Conservation (phyloP, 2,329 filamentous ascomycete genomes). For the Ascochyta viciae-villosae region DNA sequence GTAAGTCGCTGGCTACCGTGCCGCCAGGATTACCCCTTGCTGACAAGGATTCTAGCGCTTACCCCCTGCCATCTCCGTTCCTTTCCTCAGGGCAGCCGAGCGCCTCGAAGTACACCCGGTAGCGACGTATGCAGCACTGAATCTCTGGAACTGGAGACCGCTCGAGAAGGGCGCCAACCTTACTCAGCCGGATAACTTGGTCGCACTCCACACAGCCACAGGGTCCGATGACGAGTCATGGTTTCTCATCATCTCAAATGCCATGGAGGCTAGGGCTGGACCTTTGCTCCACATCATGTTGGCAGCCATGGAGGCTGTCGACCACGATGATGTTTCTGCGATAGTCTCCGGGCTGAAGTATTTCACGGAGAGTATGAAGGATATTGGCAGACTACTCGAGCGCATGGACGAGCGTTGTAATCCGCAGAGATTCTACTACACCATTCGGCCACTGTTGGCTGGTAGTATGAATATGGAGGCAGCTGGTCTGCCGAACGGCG, state of each 20-base stretch:
- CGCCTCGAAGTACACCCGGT: slow-evolving; percentile 44
- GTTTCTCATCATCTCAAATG: slow-evolving; percentile 61
- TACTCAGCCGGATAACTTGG: slow-evolving; percentile 39
- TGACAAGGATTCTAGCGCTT: slow-evolving; percentile 31
- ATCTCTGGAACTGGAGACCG: slow-evolving; percentile 46
- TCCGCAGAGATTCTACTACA: slow-evolving; percentile 60
- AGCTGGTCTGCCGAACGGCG: slow-evolving; percentile 58
- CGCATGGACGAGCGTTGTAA: slow-evolving; percentile 60
- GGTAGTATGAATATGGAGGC: slow-evolving; percentile 62
- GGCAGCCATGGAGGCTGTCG: slow-evolving; percentile 55
- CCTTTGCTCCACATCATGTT: slow-evolving; percentile 56
- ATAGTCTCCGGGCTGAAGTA: slow-evolving; percentile 51
- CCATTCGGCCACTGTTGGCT: slow-evolving; percentile 59
- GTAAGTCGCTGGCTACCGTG: slow-evolving; percentile 51
- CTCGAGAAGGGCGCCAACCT: slow-evolving; percentile 28
- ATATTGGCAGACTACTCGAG: slow-evolving; percentile 52
- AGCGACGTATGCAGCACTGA: slow-evolving; percentile 45
- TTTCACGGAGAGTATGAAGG: slow-evolving; percentile 52
- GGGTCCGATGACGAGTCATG: slow-evolving; percentile 47
- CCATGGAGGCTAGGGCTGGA: slow-evolving; percentile 60
- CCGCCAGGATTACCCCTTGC: background rate
- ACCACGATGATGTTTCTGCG: slow-evolving; percentile 44
- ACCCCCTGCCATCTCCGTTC: slow-evolving; percentile 40
- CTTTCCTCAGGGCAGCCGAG: slow-evolving; percentile 37
- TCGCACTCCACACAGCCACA: slow-evolving; percentile 40